A percentile compares a stretch with the other conserved stretches of the same genome.
These are phyloP conservation scores for Streptanthus diversifolius DNA, from an alignment of 345 rosid species.

Conservation along the genomic window DNA sequence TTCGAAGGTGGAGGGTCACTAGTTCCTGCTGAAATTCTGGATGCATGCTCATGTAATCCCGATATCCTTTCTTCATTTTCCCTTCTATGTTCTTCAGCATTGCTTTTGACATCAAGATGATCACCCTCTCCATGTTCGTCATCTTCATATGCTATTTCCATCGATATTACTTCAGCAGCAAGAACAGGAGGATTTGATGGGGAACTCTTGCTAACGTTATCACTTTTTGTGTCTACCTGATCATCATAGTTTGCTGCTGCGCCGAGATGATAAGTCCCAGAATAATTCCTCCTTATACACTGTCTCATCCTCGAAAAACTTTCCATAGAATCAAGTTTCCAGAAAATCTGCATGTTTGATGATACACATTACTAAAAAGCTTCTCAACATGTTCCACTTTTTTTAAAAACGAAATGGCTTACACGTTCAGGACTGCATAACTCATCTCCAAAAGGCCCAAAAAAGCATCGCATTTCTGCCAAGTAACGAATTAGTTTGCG, in stretches of 20 bases:
- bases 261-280: conserved; percentile 83
- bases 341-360: conserved; percentile 60
- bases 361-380: conserved; percentile 8
- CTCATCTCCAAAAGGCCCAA: conserved; percentile 63
- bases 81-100: conserved; percentile 40
- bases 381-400: conserved; percentile 1
- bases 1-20: conserved; percentile 46
- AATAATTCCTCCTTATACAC: conserved; percentile 75
- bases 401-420: conserved; percentile 28
- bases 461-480: conserved; percentile 80
- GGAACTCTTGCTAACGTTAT: conserved; percentile 46
- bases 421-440: conserved; percentile 62
- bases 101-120: conserved; percentile 46
- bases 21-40: conserved; percentile 46
- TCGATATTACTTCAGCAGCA: conserved; percentile 80
- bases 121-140: conserved; percentile 73
- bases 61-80: conserved; percentile 46
- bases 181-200: conserved; percentile 67
- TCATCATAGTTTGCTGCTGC: conserved; percentile 90
- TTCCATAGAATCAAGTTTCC: conserved; percentile 97
- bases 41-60: conserved; percentile 48
- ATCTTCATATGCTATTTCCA: conserved; percentile 68
- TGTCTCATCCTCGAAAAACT: conserved; percentile 94
- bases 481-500: conserved; percentile 85
- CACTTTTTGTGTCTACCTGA: conserved; percentile 42